Evolutionary conservation across 2,329 filamentous ascomycete species (phyloP).

Genomic region (Pyrenophora tritici-repentis): DNA sequence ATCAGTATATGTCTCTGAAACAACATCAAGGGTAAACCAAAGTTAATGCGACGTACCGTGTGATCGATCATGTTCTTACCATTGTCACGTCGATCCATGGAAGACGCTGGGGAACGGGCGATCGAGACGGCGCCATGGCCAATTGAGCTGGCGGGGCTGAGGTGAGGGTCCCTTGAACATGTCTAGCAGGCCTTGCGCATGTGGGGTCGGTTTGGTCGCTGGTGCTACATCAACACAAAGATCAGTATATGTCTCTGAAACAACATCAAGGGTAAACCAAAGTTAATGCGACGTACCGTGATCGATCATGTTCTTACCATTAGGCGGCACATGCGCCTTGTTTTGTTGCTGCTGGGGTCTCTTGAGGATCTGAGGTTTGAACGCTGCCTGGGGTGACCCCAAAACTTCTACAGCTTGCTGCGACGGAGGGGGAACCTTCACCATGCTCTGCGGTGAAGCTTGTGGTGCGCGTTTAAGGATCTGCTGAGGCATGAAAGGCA

Average conservation of each 20-base stretch:
- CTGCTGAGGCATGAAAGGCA: slow-evolving; percentile 36
- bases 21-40: too few relatives aligned
- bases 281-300: background rate
- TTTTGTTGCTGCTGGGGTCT: slow-evolving; percentile 39
- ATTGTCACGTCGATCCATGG: slow-evolving; percentile 36
- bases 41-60: too few relatives aligned
- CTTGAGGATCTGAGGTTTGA: slow-evolving; percentile 46
- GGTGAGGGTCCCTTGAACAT: slow-evolving; percentile 27
- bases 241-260: background rate
- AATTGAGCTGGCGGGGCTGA: slow-evolving; percentile 15
- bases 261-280: too few relatives aligned
- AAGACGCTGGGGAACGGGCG: slow-evolving; percentile 11
- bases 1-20: background rate
- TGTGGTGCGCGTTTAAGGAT: slow-evolving; percentile 30
- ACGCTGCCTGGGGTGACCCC: slow-evolving; percentile 23
- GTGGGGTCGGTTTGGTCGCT: slow-evolving; percentile 17
- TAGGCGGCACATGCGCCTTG: background rate
- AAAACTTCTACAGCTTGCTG: slow-evolving; percentile 10
- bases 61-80: too few relatives aligned
- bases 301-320: background rate
- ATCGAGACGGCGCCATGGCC: slow-evolving; percentile 13
- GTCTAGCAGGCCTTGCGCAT: slow-evolving; percentile 27
- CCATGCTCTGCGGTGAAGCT: slow-evolving; percentile 10
- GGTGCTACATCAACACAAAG: slow-evolving; percentile 1
- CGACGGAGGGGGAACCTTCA: slow-evolving; percentile 7